phyloP scores from a whole-genome alignment of 106 monocot genomes.

The Amphibolis antarctica region DNA sequence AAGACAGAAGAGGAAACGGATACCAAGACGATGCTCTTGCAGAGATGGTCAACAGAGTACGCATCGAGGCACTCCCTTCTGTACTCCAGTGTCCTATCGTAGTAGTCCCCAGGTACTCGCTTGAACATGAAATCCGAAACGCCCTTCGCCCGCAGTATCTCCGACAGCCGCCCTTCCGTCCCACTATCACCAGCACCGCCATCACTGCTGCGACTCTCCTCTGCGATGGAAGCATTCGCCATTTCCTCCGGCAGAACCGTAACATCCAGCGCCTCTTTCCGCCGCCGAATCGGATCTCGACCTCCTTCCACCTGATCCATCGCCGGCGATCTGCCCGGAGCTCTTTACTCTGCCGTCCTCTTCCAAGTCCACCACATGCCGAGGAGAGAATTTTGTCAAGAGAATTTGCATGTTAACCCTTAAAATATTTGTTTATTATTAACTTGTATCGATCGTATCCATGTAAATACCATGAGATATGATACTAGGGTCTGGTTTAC shows the following conservation, averaged over 20 bases:
- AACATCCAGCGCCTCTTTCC: conserved; percentile 13
- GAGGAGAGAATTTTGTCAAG: too few species aligned
- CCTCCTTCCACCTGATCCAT: conserved; percentile 1
- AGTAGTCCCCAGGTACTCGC: conserved; percentile 24
- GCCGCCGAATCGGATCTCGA: conserved; percentile 10
- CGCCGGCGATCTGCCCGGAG: background rate
- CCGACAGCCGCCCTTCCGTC: conserved; percentile 17
- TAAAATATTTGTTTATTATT: too few species aligned
- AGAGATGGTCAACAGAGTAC: conserved; percentile 18
- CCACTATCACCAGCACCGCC: background rate
- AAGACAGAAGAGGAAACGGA: background rate
- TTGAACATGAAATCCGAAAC: conserved; percentile 20
- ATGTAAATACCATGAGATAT: too few species aligned
- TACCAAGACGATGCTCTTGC: conserved; percentile 38
- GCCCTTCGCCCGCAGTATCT: conserved; percentile 5
- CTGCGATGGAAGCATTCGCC: too few species aligned
- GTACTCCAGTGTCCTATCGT: conserved; percentile 15
- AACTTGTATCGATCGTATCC: too few species aligned
- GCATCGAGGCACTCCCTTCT: conserved; percentile 16
- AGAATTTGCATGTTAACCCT: too few species aligned
- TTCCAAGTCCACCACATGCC: too few species aligned
- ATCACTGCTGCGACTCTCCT: too few species aligned
- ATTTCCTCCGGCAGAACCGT: background rate
- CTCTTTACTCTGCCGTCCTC: background rate
- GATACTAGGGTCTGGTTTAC: too few species aligned